Conservation (phyloP, 73 alveolate genomes). For the Effrenium voratum region DNA sequence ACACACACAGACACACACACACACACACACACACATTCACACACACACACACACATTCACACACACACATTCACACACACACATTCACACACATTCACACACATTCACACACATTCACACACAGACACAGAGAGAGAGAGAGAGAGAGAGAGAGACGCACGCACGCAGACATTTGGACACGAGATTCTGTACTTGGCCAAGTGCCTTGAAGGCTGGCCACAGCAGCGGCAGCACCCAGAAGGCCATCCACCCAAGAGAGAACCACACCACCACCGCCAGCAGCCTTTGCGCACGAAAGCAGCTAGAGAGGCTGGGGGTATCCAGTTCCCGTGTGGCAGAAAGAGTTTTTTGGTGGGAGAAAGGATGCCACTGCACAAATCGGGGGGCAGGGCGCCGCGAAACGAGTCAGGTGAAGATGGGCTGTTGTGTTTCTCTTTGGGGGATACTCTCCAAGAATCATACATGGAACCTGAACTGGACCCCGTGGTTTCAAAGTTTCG, state of each 20-base stretch:
- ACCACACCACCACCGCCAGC: conserved; percentile 80
- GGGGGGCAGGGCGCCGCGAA: too few species aligned
- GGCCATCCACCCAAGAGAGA: conserved; percentile 93
- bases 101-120: background rate
- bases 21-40: too few species aligned
- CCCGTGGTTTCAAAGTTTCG: too few species aligned
- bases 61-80: background rate
- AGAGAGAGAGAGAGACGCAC: background rate
- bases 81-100: background rate
- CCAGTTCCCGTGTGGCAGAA: background rate
- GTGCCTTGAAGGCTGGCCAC: conserved; percentile 92
- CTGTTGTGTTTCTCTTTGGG: too few species aligned
- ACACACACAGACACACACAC: too few species aligned
- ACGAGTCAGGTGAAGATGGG: too few species aligned
- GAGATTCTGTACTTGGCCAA: background rate
- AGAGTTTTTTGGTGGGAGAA: too few species aligned
- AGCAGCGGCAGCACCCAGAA: conserved; percentile 86
- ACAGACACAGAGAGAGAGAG: background rate
- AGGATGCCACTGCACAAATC: too few species aligned
- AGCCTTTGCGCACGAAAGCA: conserved; percentile 47
- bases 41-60: background rate
- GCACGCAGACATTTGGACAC: background rate
- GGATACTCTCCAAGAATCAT: too few species aligned
- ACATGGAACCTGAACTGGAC: too few species aligned
- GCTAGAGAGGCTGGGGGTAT: background rate